Conservation (phyloP, 2,329 filamentous ascomycete species). For the Hypoxylon sp. region DNA sequence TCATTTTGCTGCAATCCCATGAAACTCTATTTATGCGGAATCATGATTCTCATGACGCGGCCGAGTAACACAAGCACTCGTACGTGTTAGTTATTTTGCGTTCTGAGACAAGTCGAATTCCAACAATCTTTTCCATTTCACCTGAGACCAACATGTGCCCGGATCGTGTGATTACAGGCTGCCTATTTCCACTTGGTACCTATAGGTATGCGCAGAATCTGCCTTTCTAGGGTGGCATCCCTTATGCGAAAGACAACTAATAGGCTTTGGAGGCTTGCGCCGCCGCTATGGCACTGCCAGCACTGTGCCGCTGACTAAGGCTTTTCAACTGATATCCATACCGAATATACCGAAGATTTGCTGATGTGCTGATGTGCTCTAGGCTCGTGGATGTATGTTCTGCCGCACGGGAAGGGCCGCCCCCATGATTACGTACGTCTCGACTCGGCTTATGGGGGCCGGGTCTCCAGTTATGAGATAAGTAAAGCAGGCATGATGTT, state of each 20-base stretch:
- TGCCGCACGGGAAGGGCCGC: constrained; percentile 36
- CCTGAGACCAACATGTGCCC: not conserved
- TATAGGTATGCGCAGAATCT: constrained; percentile 11
- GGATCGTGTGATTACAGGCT: not conserved
- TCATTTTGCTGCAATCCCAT: not conserved
- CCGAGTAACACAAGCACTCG: constrained; percentile 20
- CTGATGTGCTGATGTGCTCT: constrained; percentile 14
- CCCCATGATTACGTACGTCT: constrained; percentile 34
- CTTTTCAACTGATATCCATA: not conserved
- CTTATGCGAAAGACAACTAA: not conserved
- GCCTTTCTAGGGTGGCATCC: constrained; percentile 7
- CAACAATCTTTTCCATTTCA: not conserved
- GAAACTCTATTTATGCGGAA: not conserved
- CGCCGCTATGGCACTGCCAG: constrained; percentile 20
- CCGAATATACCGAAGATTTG: not conserved
- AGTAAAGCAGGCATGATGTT: constrained; percentile 20
- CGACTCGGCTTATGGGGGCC: constrained; percentile 25
- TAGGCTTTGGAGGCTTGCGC: constrained; percentile 7
- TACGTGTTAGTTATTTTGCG: constrained; percentile 1
- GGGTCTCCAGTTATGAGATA: constrained; percentile 5
- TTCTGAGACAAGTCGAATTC: not conserved
- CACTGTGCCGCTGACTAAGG: constrained; percentile 31
- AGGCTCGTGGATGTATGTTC: constrained; percentile 16
- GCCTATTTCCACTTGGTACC: not conserved
- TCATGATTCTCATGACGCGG: constrained; percentile 14